A percentile compares a stretch with the other conserved stretches of the same genome.
These are phyloP conservation scores for Scleroderma citrinum DNA, from an alignment of 768 basidiomycete species.

Conservation along the genomic window DNA sequence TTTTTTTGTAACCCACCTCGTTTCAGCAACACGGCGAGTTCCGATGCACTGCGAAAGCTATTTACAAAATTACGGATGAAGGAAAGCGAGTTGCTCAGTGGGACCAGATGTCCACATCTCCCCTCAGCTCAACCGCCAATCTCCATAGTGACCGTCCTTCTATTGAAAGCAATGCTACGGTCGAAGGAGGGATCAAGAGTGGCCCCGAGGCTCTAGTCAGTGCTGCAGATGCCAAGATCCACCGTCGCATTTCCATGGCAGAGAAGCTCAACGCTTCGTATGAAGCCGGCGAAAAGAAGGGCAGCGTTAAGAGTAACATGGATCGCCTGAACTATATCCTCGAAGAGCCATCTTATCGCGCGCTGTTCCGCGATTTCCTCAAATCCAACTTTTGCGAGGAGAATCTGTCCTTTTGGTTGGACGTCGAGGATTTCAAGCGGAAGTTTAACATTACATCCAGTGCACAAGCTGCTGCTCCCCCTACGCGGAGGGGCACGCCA, in stretches of 20 bases:
- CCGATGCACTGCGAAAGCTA: slow-evolving; percentile 90
- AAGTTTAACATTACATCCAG: slow-evolving; percentile 95
- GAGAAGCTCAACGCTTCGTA: slow-evolving; percentile 60
- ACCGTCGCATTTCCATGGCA: slow-evolving; percentile 71
- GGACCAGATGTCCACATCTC: slow-evolving; percentile 56
- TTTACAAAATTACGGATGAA: slow-evolving; percentile 92
- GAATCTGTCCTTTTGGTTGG: slow-evolving; percentile 95
- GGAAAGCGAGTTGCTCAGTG: slow-evolving; percentile 83
- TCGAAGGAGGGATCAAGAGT: slow-evolving; percentile 18
- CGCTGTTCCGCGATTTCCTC: slow-evolving; percentile 91
- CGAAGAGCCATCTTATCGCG: slow-evolving; percentile 83
- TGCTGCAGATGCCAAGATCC: slow-evolving; percentile 58
- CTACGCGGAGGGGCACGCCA: slow-evolving; percentile 45
- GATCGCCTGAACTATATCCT: slow-evolving; percentile 88
- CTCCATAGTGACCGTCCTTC: slow-evolving; percentile 57
- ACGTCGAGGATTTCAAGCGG: slow-evolving; percentile 94
- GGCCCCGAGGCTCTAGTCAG: slow-evolving; percentile 24
- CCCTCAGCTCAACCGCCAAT: slow-evolving; percentile 60
- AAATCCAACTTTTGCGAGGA: slow-evolving; percentile 96
- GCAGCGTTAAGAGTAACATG: slow-evolving; percentile 79
- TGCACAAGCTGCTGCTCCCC: slow-evolving; percentile 59
- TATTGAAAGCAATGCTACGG: slow-evolving; percentile 34
- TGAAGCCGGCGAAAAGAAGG: slow-evolving; percentile 43
- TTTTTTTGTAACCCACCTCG: background rate
- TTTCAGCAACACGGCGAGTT: slow-evolving; percentile 89